Conservation (phyloP, 2,329 filamentous ascomycete genomes). For the Monascus ruber region DNA sequence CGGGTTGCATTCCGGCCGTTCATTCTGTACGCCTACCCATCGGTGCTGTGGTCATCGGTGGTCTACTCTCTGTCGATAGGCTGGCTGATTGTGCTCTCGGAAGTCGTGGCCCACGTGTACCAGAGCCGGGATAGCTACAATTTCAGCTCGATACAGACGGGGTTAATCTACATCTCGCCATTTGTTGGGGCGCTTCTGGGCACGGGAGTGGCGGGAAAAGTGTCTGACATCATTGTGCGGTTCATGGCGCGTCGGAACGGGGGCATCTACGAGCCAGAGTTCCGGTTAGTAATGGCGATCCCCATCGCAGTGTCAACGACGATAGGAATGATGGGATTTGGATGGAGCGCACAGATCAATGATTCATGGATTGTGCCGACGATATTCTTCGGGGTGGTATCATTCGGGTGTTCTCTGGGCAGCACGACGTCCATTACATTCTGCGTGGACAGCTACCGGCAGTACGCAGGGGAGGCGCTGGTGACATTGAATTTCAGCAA, state of each 20-base stretch:
- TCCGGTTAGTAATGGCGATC: constrained; percentile 74
- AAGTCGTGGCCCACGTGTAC: constrained; percentile 74
- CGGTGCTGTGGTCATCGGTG: constrained; percentile 75
- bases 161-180: constrained; percentile 78
- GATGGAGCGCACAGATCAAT: constrained; percentile 70
- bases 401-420: constrained; percentile 82
- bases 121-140: constrained; percentile 59
- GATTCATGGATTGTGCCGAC: constrained; percentile 88
- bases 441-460: constrained; percentile 81
- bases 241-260: constrained; percentile 75
- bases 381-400: constrained; percentile 81
- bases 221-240: constrained; percentile 75
- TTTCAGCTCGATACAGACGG: constrained; percentile 69
- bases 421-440: constrained; percentile 90
- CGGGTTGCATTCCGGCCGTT: constrained; percentile 70
- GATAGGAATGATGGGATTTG: constrained; percentile 85
- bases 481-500: constrained; percentile 93
- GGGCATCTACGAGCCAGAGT: constrained; percentile 93
- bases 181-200: constrained; percentile 82
- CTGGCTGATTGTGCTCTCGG: constrained; percentile 91
- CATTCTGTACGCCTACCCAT: constrained; percentile 75
- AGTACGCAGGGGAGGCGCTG: constrained; percentile 86
- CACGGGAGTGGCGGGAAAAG: constrained; percentile 79
- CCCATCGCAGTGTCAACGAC: constrained; percentile 69
- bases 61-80: constrained; percentile 83